Evolutionary conservation across 2,329 filamentous ascomycete genomes (phyloP), one percentile per base, ranked within the genome.

Genomic region (Pseudogymnoascus sp.): DNA sequence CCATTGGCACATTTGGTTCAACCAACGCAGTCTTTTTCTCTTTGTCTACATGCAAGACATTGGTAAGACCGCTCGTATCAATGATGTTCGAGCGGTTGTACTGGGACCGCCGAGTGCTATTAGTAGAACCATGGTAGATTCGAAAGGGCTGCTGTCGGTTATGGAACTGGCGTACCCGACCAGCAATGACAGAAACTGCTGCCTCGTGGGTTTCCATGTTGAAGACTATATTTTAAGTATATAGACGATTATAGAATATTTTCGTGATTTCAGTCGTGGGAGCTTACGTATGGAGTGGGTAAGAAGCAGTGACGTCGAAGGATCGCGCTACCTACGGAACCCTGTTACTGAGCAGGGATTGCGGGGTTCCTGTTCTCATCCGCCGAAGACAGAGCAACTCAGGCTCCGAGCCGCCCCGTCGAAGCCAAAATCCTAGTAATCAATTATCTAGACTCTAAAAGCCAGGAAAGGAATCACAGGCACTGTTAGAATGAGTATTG

Each of bases 1-100:
- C 85, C 85, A 90, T 89, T 0, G 84, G 77, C 3, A 90, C 86
- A 67, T 89, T 90, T 0, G 86, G 85, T 69, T 90, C 86, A 0
- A 88, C 86, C 0, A 84, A 68, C 53, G 76, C 77, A n/a, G 76
- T 80, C 65, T 76, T 78, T 3, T 69, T 72, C 14, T 71, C 64
- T 8, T 67, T 67, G 66, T 81, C 73, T 53, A 83, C 74, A 6
- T 71, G 65, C 7, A 83, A 66, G 1, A 83, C 76, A 69, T 79
- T 71, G 33, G 76, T 77, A 16, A 82, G 74, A 2, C 69, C 71
- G 66, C 75, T 78, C 12, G 78, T 80, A 66, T 82, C 78, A 47
- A 83, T 73, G 62, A 79, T 74, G 14, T 72, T 69, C 53, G 75
- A 73, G 23, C 72, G 63, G 10, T 25, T 21, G 31, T 25, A 25